These are phyloP conservation scores for Hyaloscypha hepaticicola DNA, from an alignment of 495 filamentous ascomycete species.

Conservation along the genomic window DNA sequence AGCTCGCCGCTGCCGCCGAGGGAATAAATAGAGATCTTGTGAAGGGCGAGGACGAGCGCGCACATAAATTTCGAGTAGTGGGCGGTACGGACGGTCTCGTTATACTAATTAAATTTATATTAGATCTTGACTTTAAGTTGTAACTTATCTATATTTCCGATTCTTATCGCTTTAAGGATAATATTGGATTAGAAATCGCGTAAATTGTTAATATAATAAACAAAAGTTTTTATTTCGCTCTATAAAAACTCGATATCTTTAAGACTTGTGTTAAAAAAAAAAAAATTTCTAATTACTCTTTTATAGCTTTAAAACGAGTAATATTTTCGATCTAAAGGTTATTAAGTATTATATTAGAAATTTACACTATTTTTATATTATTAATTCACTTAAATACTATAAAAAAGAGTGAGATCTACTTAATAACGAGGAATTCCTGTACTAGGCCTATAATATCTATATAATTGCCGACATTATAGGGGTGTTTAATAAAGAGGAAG, in stretches of 20 bases:
- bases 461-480: slow-evolving; percentile 85
- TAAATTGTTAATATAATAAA: slow-evolving; percentile 79
- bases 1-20: slow-evolving; percentile 71
- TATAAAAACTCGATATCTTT: slow-evolving; percentile 83
- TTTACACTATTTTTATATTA: slow-evolving; percentile 78
- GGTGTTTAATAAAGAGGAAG: slow-evolving; percentile 98
- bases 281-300: slow-evolving; percentile 75
- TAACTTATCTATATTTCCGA: slow-evolving; percentile 86
- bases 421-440: slow-evolving; percentile 71
- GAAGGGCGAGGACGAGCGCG: slow-evolving; percentile 81
- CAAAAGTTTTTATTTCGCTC: slow-evolving; percentile 78
- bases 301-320: slow-evolving; percentile 85
- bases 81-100: slow-evolving; percentile 76
- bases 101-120: slow-evolving; percentile 97
- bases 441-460: slow-evolving; percentile 71
- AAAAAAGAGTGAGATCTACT: slow-evolving; percentile 92
- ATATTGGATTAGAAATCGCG: slow-evolving; percentile 91
- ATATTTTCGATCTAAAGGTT: slow-evolving; percentile 91
- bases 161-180: slow-evolving; percentile 69
- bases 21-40: slow-evolving; percentile 80
- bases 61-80: slow-evolving; percentile 97
- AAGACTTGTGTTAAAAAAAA: slow-evolving; percentile 81
- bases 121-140: slow-evolving; percentile 78
- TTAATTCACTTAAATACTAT: slow-evolving; percentile 84
- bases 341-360: slow-evolving; percentile 87